Evolutionary conservation across 768 basidiomycete genomes (phyloP).

Genomic region (Kondoa malvinella): DNA sequence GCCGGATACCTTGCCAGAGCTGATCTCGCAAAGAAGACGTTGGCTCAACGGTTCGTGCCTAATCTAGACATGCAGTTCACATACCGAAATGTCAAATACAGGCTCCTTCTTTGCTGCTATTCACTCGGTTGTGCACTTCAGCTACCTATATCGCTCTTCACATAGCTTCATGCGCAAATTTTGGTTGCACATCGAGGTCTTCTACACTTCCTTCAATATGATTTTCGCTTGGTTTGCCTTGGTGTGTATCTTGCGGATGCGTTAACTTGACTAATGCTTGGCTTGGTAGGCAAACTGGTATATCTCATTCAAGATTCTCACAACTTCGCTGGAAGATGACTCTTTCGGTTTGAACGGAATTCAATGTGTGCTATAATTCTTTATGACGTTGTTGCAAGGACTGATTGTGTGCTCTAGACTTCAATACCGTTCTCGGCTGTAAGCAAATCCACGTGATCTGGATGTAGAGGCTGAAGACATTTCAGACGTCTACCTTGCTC

Average conservation of each 20-base stretch:
- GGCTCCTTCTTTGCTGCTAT: conserved; percentile 92
- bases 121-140: conserved; percentile 79
- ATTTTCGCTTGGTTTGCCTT: conserved; percentile 68
- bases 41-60: conserved; percentile 53
- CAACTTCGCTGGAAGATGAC: conserved; percentile 14
- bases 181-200: conserved; percentile 85
- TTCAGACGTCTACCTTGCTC: conserved; percentile 56
- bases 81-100: conserved; percentile 26
- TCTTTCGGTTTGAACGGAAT: conserved; percentile 1
- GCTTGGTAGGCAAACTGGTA: not conserved
- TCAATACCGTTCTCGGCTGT: conserved; percentile 18
- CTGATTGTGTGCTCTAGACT: conserved; percentile 1
- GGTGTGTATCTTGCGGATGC: conserved; percentile 51
- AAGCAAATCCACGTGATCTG: not conserved
- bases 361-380: not conserved
- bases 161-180: conserved; percentile 67
- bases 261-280: conserved; percentile 64
- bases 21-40: conserved; percentile 83
- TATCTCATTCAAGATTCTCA: conserved; percentile 12
- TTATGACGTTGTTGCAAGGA: not conserved
- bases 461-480: conserved; percentile 32
- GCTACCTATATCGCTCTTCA: conserved; percentile 81
- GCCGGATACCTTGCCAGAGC: conserved; percentile 77
- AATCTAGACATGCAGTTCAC: not conserved
- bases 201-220: conserved; percentile 78